A percentile compares a stretch with the other conserved stretches of the same genome.
phyloP scores from a whole-genome alignment of 257 asterid species.

The Ophiorrhiza pumila region DNA sequence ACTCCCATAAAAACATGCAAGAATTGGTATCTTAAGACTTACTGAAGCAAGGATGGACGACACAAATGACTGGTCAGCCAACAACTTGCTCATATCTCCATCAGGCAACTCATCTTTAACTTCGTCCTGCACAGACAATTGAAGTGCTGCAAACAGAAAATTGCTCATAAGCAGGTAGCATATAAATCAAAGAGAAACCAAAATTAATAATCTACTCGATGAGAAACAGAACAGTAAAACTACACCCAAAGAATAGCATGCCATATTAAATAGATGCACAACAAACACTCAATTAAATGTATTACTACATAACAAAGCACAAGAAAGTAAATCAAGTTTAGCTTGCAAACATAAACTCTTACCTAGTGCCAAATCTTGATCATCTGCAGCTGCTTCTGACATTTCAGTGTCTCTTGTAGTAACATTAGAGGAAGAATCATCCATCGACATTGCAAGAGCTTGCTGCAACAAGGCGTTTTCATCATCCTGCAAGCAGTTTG shows the following conservation, averaged over 20 bases:
- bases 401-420: constrained; percentile 81
- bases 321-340: background rate
- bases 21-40: constrained; percentile 27
- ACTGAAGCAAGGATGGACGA: constrained; percentile 84
- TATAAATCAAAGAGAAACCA: background rate
- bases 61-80: constrained; percentile 73
- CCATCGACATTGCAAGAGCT: constrained; percentile 99
- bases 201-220: background rate
- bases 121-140: constrained; percentile 81
- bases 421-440: constrained; percentile 64
- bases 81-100: constrained; percentile 67
- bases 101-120: constrained; percentile 55
- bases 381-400: constrained; percentile 92
- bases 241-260: background rate
- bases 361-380: constrained; percentile 95
- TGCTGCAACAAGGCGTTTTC: constrained; percentile 95
- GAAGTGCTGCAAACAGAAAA: constrained; percentile 67
- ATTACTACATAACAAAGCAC: too few species aligned
- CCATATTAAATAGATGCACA: background rate
- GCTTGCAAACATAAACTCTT: constrained; percentile 12
- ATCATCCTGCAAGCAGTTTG: constrained; percentile 64
- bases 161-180: background rate
- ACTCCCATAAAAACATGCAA: background rate
- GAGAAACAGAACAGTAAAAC: background rate
- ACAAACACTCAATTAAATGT: background rate